Base-by-base conservation (phyloP, 495 filamentous ascomycete species). In the Baudoinia panamericana region DNA sequence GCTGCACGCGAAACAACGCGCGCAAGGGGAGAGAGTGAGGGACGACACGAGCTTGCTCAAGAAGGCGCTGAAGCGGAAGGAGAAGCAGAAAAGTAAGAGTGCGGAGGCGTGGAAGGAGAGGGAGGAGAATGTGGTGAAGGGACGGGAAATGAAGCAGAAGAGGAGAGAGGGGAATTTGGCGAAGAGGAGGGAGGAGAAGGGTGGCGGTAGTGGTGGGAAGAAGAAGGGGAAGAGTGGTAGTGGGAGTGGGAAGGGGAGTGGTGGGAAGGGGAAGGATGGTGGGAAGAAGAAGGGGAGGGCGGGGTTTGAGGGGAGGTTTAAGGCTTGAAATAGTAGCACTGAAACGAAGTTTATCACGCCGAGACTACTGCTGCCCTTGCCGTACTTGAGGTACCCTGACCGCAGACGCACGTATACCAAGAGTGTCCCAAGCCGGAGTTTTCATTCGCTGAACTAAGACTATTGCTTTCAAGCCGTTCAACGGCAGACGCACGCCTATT, bases 291-390 rank as follows among this genome's bases (percentile, higher is more conserved):
- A 80, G 61, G 68, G 48, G 39, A 61, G 82, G 46, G 79, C 88
- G 4, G 88, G 90, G 4, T 93, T 93, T 56, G 92, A 95, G 62
- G 90, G 88, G n/a, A 79, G 78, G 48, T 87, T 94, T 58, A 84
- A 80, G 53, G 67, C 64, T 8, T 54, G 20, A 43, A 13, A 23
- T 4, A n/a, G n/a, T n/a, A n/a, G n/a, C n/a, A n/a, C n/a, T n/a
- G n/a, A n/a, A n/a, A n/a, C n/a, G n/a, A n/a, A n/a, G n/a, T n/a
- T n/a, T n/a, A n/a, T n/a, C n/a, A n/a, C n/a, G n/a, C n/a, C n/a
- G n/a, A n/a, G n/a, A n/a, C n/a, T n/a, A n/a, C n/a, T n/a, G n/a
- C n/a, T n/a, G n/a, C n/a, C n/a, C n/a, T n/a, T n/a, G n/a, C n/a
- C n/a, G n/a, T n/a, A n/a, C n/a, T n/a, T n/a, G n/a, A n/a, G n/a